Base-by-base conservation (phyloP, 768 basidiomycete genomes). In the Holtermanniella nyarrowii region DNA sequence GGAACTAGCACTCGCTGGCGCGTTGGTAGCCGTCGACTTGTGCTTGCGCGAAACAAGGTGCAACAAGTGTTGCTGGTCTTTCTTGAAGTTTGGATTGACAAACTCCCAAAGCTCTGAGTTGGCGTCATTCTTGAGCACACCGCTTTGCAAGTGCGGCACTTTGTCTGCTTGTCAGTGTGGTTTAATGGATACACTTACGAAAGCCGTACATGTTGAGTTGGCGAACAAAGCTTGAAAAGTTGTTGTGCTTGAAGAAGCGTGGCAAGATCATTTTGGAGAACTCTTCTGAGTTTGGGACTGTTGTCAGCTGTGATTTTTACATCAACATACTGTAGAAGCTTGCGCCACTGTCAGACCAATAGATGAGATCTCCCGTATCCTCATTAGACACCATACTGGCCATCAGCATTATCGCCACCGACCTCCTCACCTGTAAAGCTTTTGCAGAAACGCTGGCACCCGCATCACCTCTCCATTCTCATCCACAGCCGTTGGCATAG, bases 301-400 rank as follows among this genome's bases (percentile, higher is more conserved):
- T 5, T 49, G 39, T 53, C 42, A 58, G 42, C 57, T 51, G 16
- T 11, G 10, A 26, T 21, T 53, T 47, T 1, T 43, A 41, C 26
- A 39, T 31, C 42, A 40, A 58, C 71, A 51, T 31, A 89, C 91
- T 88, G 69, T 84, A 88, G 75, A 97, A 96, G 0, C 88, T 86
- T 66, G 90, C 88, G 24, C 91, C 93, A 7, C 80, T 78, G 21
- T 87, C 84, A 3, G 86, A 84, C 93, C 93, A 97, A 59, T 85
- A 76, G 65, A 97, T 96, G 46, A 95, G 78, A 59, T 85, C 80
- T 58, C 82, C 80, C 49, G 88, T 87, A 37, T 78, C 76, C 2
- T 81, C 77, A 71, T 96, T 88, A 59, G 86, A 88, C 22, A 96
- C 87, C 82, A 97, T 91, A 71, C 90, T 95, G 62, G n/a, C n/a